Conservation (phyloP, 148 eudicot species). For the Rheum nobile region DNA sequence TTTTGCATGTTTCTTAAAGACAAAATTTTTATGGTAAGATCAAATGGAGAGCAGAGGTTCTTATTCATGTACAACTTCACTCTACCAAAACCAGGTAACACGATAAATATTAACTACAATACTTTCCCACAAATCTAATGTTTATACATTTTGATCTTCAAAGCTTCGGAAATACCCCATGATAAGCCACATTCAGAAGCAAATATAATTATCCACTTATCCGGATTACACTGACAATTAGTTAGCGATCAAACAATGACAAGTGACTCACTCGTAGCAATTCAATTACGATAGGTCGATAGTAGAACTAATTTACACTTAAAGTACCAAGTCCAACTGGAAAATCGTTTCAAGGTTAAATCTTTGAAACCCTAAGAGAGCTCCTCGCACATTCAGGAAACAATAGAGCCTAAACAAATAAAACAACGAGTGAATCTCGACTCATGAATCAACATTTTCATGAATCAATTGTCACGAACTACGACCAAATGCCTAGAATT, state of each 20-base stretch:
- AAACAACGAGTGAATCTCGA: neutral
- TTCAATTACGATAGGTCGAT: neutral
- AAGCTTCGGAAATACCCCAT: neutral
- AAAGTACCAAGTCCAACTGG: neutral
- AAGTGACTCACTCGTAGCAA: neutral
- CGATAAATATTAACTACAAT: neutral
- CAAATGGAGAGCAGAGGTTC: neutral
- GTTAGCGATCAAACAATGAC: neutral
- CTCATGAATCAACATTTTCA: neutral
- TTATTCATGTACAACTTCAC: neutral
- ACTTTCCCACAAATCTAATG: neutral
- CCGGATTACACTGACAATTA: neutral
- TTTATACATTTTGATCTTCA: neutral
- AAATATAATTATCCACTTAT: neutral
- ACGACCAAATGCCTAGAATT: neutral
- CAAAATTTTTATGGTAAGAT: neutral
- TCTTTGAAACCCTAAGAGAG: neutral
- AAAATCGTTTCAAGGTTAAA: neutral
- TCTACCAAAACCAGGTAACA: neutral
- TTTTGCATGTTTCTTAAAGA: neutral
- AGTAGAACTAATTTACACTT: neutral
- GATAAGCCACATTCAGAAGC: neutral
- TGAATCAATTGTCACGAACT: neutral
- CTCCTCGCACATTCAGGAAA: neutral
- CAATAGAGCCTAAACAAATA: neutral